These are phyloP conservation scores for Russula sp. DNA, from an alignment of 768 basidiomycete genomes.

Conservation along the genomic window DNA sequence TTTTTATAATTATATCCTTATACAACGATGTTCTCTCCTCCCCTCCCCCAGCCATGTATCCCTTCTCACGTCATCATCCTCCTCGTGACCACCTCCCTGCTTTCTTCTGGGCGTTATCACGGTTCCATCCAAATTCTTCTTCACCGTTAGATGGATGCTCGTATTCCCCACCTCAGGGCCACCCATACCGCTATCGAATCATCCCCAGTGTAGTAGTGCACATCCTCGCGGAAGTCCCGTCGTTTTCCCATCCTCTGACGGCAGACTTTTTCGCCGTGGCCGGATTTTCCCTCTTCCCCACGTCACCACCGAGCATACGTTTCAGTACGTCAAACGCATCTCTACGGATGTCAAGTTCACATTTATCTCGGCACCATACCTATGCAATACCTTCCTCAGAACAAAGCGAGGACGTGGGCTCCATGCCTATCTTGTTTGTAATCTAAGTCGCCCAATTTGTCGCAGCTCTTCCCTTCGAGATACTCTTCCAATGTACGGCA, in stretches of 20 bases:
- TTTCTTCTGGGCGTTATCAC: conserved; percentile 10
- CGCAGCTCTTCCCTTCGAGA: conserved; percentile 24
- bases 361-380: neutral
- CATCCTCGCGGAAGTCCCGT: conserved; percentile 3
- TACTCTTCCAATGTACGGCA: conserved; percentile 12
- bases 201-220: neutral
- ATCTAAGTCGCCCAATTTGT: conserved; percentile 8
- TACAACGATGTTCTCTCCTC: conserved; percentile 23
- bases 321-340: conserved; percentile 22
- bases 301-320: conserved; percentile 20
- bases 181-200: conserved; percentile 2
- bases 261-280: conserved; percentile 18
- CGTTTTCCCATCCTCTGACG: conserved; percentile 16
- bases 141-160: conserved; percentile 4
- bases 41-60: conserved; percentile 13
- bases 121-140: neutral
- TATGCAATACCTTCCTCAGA: neutral
- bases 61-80: conserved; percentile 6
- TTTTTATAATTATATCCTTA: neutral
- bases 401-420: neutral
- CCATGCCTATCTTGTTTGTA: conserved; percentile 10
- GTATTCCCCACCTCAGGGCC: conserved; percentile 9
- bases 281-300: conserved; percentile 13
- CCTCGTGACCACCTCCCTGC: neutral
- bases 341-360: conserved; percentile 16